Evolutionary conservation across 2,329 filamentous ascomycete genomes (phyloP).

Genomic region (Paecilomyces sp.): DNA sequence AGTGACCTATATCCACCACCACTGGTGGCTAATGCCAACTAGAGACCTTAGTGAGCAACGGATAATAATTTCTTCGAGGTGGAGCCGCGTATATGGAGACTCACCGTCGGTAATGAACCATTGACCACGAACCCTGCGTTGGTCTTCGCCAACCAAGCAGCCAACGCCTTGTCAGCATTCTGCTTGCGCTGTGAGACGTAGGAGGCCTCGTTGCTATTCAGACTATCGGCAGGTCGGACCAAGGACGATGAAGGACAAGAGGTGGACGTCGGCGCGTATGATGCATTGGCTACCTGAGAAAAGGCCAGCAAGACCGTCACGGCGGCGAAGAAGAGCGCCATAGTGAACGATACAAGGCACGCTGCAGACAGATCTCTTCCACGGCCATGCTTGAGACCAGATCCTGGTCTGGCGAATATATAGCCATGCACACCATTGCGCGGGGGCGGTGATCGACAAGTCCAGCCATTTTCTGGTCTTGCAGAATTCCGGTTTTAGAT

Average conservation of each 20-base stretch:
- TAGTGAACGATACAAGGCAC: too few relatives aligned
- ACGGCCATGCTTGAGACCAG: too few relatives aligned
- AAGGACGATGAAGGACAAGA: background rate
- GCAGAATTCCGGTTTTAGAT: too few relatives aligned
- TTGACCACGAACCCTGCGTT: background rate
- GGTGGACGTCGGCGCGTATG: too few relatives aligned
- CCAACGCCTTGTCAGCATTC: background rate
- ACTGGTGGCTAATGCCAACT: constrained; percentile 30
- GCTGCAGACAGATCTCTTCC: too few relatives aligned
- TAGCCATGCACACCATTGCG: too few relatives aligned
- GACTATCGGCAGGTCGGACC: background rate
- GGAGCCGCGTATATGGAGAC: background rate
- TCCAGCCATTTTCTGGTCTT: too few relatives aligned
- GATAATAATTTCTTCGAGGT: background rate
- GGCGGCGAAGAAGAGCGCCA: too few relatives aligned
- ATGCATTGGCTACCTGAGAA: background rate
- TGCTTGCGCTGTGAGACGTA: background rate
- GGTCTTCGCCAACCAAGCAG: background rate
- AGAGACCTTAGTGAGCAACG: background rate
- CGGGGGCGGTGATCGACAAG: too few relatives aligned
- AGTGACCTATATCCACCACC: constrained; percentile 39
- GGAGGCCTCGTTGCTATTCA: background rate
- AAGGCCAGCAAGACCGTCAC: background rate
- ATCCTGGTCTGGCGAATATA: too few relatives aligned
- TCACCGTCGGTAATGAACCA: background rate